Percentiles rank a stretch among this genome's conserved stretches.
Conservation (phyloP, 805 yeast genomes). For the Debaryomyces castellii region DNA sequence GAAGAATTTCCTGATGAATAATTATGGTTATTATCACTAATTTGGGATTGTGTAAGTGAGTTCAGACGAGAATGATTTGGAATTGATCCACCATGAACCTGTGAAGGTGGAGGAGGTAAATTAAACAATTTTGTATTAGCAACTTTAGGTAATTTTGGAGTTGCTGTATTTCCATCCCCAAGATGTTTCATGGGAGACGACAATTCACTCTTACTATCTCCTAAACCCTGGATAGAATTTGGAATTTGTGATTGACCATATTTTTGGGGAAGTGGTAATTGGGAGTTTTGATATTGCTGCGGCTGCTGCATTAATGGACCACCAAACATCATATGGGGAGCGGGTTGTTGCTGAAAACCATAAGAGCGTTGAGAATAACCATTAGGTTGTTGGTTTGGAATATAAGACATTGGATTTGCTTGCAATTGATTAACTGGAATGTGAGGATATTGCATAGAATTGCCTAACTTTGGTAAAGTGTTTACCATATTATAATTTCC, state of each 20-base stretch:
- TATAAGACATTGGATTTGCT: conserved; percentile 21
- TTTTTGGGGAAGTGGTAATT: conserved; percentile 5
- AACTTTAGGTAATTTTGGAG: conserved; percentile 35
- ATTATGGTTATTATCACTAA: conserved; percentile 8
- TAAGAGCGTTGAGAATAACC: conserved; percentile 12
- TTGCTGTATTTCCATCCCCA: conserved; percentile 16
- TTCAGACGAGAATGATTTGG: conserved; percentile 30
- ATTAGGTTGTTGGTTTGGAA: conserved; percentile 12
- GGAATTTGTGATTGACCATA: conserved; percentile 7
- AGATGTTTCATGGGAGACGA: conserved; percentile 34
- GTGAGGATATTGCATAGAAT: conserved; percentile 12
- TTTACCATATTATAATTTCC: conserved; percentile 17
- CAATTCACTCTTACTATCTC: conserved; percentile 38
- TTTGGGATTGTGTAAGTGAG: conserved; percentile 18
- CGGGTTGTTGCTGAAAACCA: conserved; percentile 15
- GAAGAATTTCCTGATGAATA: conserved; percentile 9
- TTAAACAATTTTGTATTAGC: conserved; percentile 24
- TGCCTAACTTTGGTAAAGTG: conserved; percentile 20
- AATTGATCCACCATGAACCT: conserved; percentile 10
- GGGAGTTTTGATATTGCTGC: neutral
- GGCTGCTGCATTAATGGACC: conserved; percentile 16
- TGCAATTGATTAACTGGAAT: conserved; percentile 18
- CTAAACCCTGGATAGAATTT: conserved; percentile 13
- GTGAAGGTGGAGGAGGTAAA: conserved; percentile 34
- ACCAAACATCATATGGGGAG: conserved; percentile 24